phyloP scores from a whole-genome alignment of 2,329 filamentous ascomycete species.

The Pseudogymnoascus verrucosus region DNA sequence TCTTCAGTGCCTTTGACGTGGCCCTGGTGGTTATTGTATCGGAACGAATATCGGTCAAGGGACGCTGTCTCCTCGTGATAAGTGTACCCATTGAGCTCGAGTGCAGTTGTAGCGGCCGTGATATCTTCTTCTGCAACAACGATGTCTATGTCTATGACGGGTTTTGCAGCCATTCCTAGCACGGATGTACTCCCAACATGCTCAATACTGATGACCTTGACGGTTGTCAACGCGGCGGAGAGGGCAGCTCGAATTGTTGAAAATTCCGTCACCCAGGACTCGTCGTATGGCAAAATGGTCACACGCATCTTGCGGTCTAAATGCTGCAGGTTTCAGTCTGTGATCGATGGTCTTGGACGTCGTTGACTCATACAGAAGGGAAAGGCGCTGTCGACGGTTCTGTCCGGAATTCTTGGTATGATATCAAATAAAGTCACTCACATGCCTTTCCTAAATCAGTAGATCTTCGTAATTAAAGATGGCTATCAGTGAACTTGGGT shows the following conservation, averaged over 20 bases:
- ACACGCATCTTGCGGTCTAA: constrained; percentile 13
- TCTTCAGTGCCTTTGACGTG: background rate
- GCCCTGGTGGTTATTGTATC: constrained; percentile 20
- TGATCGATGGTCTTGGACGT: background rate
- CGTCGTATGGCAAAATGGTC: constrained; percentile 14
- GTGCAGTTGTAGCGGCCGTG: constrained; percentile 22
- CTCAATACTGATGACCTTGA: constrained; percentile 26
- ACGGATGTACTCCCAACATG: constrained; percentile 46
- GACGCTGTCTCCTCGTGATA: constrained; percentile 31
- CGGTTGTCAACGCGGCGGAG: constrained; percentile 6
- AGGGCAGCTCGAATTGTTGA: constrained; percentile 10
- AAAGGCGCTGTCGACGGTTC: background rate
- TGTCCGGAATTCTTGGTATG: background rate
- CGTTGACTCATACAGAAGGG: background rate
- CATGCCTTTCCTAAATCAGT: background rate
- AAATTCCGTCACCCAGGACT: constrained; percentile 15
- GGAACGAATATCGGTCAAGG: constrained; percentile 28
- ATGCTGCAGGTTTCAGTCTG: background rate
- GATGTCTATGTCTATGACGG: constrained; percentile 45
- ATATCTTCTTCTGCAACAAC: constrained; percentile 29
- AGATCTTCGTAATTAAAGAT: background rate
- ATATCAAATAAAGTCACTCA: background rate
- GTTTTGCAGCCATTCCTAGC: constrained; percentile 41
- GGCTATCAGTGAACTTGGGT: background rate
- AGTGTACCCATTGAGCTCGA: constrained; percentile 28